Percentiles rank a stretch among this genome's conserved stretches.
Evolutionary conservation across 768 basidiomycete species (phyloP).

Genomic region (Suillus brevipes): DNA sequence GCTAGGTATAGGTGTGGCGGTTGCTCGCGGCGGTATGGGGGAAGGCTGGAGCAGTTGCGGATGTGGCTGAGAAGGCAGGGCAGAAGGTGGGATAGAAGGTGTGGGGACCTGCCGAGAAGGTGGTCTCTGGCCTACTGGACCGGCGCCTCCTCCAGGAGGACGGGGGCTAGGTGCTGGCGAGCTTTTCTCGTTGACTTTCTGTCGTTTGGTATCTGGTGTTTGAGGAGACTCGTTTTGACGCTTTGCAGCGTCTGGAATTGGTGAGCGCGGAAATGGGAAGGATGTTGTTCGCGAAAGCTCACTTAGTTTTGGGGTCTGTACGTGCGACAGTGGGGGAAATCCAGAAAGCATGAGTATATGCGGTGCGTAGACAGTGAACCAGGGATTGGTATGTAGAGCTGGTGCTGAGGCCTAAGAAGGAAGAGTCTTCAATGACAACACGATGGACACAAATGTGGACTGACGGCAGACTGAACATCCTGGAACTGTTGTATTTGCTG

Average conservation of each 20-base stretch:
- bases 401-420: conserved; percentile 36
- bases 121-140: conserved; percentile 2
- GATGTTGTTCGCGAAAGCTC: conserved; percentile 25
- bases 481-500: conserved; percentile 47
- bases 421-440: not conserved
- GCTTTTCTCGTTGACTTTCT: conserved; percentile 19
- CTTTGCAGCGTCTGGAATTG: conserved; percentile 34
- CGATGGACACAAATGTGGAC: conserved; percentile 17
- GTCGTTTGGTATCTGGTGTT: conserved; percentile 49
- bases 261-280: conserved; percentile 15
- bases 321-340: conserved; percentile 32
- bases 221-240: conserved; percentile 42
- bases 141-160: conserved; percentile 1
- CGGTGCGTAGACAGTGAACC: conserved; percentile 52
- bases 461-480: conserved; percentile 52
- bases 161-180: conserved; percentile 2
- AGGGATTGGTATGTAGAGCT: conserved; percentile 41
- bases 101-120: conserved; percentile 3
- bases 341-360: conserved; percentile 52
- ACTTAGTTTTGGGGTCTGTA: conserved; percentile 29
- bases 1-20: conserved; percentile 20
- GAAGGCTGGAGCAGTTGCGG: conserved; percentile 5
- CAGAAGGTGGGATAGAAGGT: conserved; percentile 2
- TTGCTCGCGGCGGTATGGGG: conserved; percentile 22
- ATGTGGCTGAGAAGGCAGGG: conserved; percentile 5